Evolutionary conservation across 2,329 filamentous ascomycete genomes (phyloP).

Genomic region (Fusarium staphyleae): DNA sequence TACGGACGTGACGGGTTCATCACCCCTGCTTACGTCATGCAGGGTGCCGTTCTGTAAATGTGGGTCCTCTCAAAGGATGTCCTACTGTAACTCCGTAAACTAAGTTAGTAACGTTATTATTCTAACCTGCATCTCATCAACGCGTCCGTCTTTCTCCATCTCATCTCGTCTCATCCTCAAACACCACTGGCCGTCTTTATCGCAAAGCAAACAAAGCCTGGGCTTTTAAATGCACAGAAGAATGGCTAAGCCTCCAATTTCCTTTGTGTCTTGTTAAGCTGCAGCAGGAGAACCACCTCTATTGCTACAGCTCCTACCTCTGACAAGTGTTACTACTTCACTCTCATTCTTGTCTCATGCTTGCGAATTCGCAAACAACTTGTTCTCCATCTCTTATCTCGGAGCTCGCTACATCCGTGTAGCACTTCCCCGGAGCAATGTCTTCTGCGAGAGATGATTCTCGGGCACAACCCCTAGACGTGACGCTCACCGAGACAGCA

Average conservation of each 20-base stretch:
- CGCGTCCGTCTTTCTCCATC: background rate
- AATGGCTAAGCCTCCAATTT: background rate
- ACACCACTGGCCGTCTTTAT: constrained; percentile 1
- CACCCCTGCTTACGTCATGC: constrained; percentile 20
- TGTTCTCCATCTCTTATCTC: constrained; percentile 1
- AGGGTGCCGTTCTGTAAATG: background rate
- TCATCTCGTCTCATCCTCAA: background rate
- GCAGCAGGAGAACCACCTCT: constrained; percentile 9
- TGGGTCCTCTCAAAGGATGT: background rate
- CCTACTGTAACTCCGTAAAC: no score
- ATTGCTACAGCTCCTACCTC: constrained; percentile 10
- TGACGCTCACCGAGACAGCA: constrained; percentile 19
- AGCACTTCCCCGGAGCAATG: constrained; percentile 23
- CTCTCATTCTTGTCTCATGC: constrained; percentile 4
- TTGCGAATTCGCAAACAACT: constrained; percentile 20
- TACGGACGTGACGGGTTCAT: background rate
- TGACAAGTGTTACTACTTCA: constrained; percentile 38
- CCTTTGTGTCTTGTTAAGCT: constrained; percentile 4
- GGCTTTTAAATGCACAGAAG: constrained; percentile 6
- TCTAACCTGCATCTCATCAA: background rate
- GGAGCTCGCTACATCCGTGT: background rate
- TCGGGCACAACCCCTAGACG: constrained; percentile 4
- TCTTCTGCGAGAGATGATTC: constrained; percentile 4
- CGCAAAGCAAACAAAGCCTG: background rate
- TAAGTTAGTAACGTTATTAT: constrained; percentile 1